Evolutionary conservation across 139 green algal species (phyloP).

Genomic region (Tetradesmus obliquus): DNA sequence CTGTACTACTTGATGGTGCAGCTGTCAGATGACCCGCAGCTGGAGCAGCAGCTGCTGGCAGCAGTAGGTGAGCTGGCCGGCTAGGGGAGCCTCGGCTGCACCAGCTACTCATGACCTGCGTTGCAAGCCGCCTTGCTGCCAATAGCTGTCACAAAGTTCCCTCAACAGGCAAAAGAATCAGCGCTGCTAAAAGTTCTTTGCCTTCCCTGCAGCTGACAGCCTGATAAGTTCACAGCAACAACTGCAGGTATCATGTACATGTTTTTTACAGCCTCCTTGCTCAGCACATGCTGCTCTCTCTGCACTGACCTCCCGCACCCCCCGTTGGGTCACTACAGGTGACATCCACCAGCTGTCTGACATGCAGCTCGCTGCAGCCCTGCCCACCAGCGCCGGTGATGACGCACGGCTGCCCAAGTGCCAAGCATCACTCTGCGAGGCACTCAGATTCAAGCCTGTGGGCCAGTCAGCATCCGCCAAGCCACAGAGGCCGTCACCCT

Average conservation of each 20-base stretch:
- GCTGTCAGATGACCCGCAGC: constrained; percentile 28
- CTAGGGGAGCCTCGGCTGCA: no score
- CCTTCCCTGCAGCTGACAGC: no score
- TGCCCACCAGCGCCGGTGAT: background rate
- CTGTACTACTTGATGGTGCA: constrained; percentile 38
- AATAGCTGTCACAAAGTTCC: no score
- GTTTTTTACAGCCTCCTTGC: no score
- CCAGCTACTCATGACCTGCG: no score
- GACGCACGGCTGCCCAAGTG: background rate
- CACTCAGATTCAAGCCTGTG: constrained; percentile 45
- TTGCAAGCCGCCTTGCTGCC: no score
- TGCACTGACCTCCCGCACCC: background rate
- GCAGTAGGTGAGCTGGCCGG: constrained; percentile 14
- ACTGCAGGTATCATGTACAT: no score
- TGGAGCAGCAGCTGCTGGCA: constrained; percentile 24
- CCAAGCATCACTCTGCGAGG: constrained; percentile 35
- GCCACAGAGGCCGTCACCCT: constrained; percentile 2
- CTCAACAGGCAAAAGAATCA: no score
- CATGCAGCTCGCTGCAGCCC: background rate
- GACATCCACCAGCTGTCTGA: background rate
- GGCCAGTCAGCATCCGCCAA: constrained; percentile 41
- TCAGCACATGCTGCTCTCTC: no score
- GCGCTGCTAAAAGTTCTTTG: no score
- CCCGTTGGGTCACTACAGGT: background rate
- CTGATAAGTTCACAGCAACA: no score